Conservation (phyloP, 495 filamentous ascomycete species). For the Neurospora sp. region DNA sequence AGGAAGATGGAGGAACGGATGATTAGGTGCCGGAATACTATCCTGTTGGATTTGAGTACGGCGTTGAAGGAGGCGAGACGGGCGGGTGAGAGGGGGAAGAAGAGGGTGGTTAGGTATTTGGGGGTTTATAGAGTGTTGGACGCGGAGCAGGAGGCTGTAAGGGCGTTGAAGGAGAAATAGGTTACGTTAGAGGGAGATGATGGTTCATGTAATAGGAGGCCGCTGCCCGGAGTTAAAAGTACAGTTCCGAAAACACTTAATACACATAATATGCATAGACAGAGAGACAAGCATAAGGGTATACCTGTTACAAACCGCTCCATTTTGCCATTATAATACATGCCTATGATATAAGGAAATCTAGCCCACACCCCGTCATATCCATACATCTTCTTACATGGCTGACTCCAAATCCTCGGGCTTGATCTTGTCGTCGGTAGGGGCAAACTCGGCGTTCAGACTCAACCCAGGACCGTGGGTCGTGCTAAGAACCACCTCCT, state of each 20-base stretch:
- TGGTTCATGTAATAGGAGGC: not conserved
- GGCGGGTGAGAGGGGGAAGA: conserved; percentile 41
- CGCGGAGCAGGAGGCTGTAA: conserved; percentile 65
- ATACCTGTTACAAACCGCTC: conserved; percentile 1
- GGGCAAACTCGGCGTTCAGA: conserved; percentile 65
- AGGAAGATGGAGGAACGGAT: conserved; percentile 47
- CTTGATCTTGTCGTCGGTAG: conserved; percentile 43
- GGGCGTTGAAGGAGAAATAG: conserved; percentile 47
- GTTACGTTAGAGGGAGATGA: too few species aligned
- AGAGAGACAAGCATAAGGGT: not conserved
- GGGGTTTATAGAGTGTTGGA: conserved; percentile 68
- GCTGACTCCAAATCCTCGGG: conserved; percentile 42
- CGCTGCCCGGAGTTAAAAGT: not conserved
- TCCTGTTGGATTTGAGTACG: conserved; percentile 72
- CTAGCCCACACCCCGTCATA: not conserved
- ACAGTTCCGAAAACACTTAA: not conserved
- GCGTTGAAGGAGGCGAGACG: conserved; percentile 63
- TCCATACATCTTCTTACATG: conserved; percentile 24
- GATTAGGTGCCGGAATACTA: conserved; percentile 49
- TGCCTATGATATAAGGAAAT: conserved; percentile 25
- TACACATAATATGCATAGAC: not conserved
- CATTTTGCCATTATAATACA: conserved; percentile 36
- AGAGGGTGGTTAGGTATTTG: conserved; percentile 57
- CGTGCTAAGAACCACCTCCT: conserved; percentile 91
- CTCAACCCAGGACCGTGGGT: conserved; percentile 79